Percentiles rank a stretch among this genome's conserved stretches.
These are phyloP conservation scores for Penicillium alfredii DNA, from an alignment of 495 filamentous ascomycete genomes.

Conservation along the genomic window DNA sequence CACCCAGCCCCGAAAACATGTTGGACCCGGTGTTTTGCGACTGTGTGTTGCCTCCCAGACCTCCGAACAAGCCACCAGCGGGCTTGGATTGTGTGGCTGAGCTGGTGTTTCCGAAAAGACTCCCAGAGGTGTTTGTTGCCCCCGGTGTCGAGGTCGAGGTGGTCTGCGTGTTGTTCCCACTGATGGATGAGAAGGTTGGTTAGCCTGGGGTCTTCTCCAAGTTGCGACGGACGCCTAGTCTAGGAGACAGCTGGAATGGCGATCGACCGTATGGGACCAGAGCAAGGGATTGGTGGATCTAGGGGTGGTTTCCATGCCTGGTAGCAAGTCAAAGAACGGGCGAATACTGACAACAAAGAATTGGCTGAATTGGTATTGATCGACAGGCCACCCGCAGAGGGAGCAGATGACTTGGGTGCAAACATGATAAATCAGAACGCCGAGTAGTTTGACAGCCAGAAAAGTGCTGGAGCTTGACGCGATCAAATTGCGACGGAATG, in stretches of 20 bases:
- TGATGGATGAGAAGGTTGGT: conserved; percentile 5
- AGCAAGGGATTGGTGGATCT: conserved; percentile 6
- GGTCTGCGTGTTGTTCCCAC: conserved; percentile 25
- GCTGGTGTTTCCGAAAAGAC: conserved; percentile 35
- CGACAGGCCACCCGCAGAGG: conserved; percentile 51
- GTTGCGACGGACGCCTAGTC: too few relatives aligned
- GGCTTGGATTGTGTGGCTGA: conserved; percentile 33
- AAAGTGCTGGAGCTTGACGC: conserved; percentile 4
- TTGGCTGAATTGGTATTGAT: conserved; percentile 75
- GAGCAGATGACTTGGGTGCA: conserved; percentile 56
- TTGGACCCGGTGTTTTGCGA: conserved; percentile 34
- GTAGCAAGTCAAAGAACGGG: not conserved
- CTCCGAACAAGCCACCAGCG: conserved; percentile 45
- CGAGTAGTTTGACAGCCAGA: conserved; percentile 5
- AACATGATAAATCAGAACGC: conserved; percentile 33
- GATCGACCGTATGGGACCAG: conserved; percentile 1
- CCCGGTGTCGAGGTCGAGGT: conserved; percentile 27
- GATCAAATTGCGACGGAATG: conserved; percentile 19
- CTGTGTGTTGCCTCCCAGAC: conserved; percentile 24
- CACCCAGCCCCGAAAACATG: conserved; percentile 34
- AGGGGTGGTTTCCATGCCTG: conserved; percentile 1
- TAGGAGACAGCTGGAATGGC: conserved; percentile 1
- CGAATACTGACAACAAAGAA: conserved; percentile 59
- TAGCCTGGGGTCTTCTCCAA: too few relatives aligned
- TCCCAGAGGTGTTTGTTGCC: conserved; percentile 22